A percentile compares a stretch with the other conserved stretches of the same genome.
These are phyloP conservation scores for Metarhizium humberi DNA, from an alignment of 2,329 filamentous ascomycete genomes.

Conservation along the genomic window DNA sequence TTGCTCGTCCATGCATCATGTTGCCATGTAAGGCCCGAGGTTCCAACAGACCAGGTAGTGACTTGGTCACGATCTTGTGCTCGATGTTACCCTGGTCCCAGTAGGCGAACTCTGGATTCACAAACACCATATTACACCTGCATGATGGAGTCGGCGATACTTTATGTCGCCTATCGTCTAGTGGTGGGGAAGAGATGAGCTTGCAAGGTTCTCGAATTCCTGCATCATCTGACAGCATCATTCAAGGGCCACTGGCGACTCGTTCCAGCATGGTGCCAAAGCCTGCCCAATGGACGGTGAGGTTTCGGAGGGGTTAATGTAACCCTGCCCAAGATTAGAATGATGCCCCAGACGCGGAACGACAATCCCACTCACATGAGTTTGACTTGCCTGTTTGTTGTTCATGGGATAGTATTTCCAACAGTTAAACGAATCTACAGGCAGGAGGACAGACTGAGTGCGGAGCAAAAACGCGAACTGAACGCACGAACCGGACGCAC, in stretches of 20 bases:
- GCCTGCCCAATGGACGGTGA: not conserved
- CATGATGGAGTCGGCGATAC: not conserved
- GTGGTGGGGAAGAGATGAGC: not conserved
- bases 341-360: not conserved
- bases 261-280: not conserved
- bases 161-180: not conserved
- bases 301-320: not conserved
- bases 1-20: not conserved
- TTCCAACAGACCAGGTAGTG: not conserved
- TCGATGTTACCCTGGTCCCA: not conserved
- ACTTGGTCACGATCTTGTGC: not conserved
- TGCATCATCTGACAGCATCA: conserved; percentile 5
- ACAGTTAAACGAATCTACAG: not conserved
- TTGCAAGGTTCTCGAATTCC: not conserved
- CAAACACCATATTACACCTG: not conserved
- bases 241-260: not conserved
- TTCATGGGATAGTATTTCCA: not conserved
- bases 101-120: not conserved
- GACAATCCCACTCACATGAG: not conserved
- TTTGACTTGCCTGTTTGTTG: not conserved
- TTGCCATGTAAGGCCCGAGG: not conserved
- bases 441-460: not conserved
- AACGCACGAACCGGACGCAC: not conserved
- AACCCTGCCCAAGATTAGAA: not conserved
- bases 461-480: not conserved